phyloP scores from a whole-genome alignment of 83 land plant species.

The Diphasiastrum complanatum region DNA sequence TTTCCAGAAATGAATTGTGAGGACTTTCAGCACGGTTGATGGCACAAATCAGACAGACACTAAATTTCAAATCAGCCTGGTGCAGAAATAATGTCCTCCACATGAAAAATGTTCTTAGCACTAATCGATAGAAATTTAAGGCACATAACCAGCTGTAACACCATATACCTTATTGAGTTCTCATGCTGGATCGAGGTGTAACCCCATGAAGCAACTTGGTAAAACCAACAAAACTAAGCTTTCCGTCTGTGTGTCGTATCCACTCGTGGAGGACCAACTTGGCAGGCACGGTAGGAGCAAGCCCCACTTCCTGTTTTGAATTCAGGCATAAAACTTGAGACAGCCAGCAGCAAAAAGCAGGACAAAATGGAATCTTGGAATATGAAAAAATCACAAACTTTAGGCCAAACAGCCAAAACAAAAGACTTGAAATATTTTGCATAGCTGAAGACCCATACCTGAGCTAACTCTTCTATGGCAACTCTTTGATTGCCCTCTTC shows the following conservation, averaged over 20 bases:
- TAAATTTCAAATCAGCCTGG: no score
- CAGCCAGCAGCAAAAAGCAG: neutral
- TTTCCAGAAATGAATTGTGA: no score
- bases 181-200: conserved; percentile 40
- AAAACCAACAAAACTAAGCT: conserved; percentile 62
- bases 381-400: no score
- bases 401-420: no score
- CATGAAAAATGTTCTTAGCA: no score
- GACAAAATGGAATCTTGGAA: no score
- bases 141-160: no score
- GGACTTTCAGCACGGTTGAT: no score
- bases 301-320: conserved; percentile 55
- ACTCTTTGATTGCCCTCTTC: conserved; percentile 66
- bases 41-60: no score
- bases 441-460: conserved; percentile 32
- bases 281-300: conserved; percentile 45
- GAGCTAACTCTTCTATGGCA: conserved; percentile 62
- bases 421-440: no score
- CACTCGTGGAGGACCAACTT: conserved; percentile 54
- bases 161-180: conserved; percentile 36
- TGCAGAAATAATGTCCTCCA: no score
- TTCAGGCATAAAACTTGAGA: neutral
- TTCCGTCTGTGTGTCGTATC: conserved; percentile 65
- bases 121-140: no score
- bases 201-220: conserved; percentile 81